Conservation (phyloP, 2,329 filamentous ascomycete genomes). For the Periconia digitata region DNA sequence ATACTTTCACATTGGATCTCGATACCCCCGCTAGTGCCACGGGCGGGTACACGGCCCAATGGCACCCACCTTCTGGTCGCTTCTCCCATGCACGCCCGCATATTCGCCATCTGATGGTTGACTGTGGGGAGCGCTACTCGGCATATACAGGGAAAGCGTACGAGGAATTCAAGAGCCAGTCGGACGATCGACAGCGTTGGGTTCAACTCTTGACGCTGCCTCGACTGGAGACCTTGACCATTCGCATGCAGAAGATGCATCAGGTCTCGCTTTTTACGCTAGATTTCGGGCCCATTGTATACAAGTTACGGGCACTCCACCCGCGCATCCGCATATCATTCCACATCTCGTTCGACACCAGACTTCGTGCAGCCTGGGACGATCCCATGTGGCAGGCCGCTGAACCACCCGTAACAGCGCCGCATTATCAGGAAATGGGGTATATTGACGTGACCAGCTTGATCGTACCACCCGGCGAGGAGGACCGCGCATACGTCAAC, state of each 20-base stretch:
- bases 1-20: slow-evolving; percentile 11
- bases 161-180: neutral
- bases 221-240: slow-evolving; percentile 6
- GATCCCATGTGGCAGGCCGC: slow-evolving; percentile 5
- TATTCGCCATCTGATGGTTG: slow-evolving; percentile 14
- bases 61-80: neutral
- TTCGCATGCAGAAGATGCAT: slow-evolving; percentile 14
- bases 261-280: slow-evolving; percentile 4
- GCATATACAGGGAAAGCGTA: too few relatives aligned
- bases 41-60: too few relatives aligned
- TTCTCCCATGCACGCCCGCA: neutral
- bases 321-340: neutral
- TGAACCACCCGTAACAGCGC: neutral
- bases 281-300: slow-evolving; percentile 14
- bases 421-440: slow-evolving; percentile 10
- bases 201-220: slow-evolving; percentile 9
- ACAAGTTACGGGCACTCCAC: slow-evolving; percentile 3
- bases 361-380: slow-evolving; percentile 6
- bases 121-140: neutral
- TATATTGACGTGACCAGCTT: slow-evolving; percentile 13
- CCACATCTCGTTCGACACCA: slow-evolving; percentile 13
- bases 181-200: slow-evolving; percentile 5
- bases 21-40: neutral
- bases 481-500: slow-evolving; percentile 9
- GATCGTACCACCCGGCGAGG: slow-evolving; percentile 5